Evolutionary conservation across 768 basidiomycete species (phyloP), one percentile per base, ranked within the genome.

Genomic region (Trametes meyenii): DNA sequence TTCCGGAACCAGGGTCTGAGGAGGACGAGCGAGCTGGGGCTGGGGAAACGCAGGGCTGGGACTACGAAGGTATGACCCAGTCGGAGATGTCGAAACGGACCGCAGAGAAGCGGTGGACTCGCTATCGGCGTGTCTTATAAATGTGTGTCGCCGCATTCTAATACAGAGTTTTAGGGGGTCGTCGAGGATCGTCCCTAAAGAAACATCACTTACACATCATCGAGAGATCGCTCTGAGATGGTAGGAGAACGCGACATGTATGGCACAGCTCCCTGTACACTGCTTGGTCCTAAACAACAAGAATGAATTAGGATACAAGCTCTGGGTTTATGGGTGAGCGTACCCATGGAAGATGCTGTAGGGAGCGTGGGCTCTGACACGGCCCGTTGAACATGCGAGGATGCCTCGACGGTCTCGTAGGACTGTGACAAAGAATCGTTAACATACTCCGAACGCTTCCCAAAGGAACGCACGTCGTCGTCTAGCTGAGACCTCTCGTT

Each of bases 291-390:
- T 61, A 3, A 12, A 21, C 12, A 12, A 1, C 4, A 6, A 19
- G 10, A 35, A 35, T 45, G n/a, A 26, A 26, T 48, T 21, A 21
- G 45, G n/a, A n/a, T 13, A 40, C 1, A 11, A 3, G n/a, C 49
- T 11, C 43, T 5, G 0, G 14, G 14, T 17, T 35, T 8, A 17
- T 5, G 40, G 45, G 44, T 13, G 4, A 8, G 21, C 45, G n/a
- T 12, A 58, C 66, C 57, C 23, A 60, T 51, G 7, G 58, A 58
- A 17, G 61, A 64, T 7, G 36, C 53, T 16, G 66, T 56, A 11
- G 52, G 61, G 5, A 62, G 49, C 7, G 62, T 58, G 3, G 66
- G 65, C 45, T 66, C 65, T 0, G 65, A 66, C 0, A 66, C 51
- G 2, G 65, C 65, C 0, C 65, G 58, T 33, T 54, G 58, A 1